Evolutionary conservation across 164 flowering plant genomes (phyloP).

Genomic region (Vitis amurensis): DNA sequence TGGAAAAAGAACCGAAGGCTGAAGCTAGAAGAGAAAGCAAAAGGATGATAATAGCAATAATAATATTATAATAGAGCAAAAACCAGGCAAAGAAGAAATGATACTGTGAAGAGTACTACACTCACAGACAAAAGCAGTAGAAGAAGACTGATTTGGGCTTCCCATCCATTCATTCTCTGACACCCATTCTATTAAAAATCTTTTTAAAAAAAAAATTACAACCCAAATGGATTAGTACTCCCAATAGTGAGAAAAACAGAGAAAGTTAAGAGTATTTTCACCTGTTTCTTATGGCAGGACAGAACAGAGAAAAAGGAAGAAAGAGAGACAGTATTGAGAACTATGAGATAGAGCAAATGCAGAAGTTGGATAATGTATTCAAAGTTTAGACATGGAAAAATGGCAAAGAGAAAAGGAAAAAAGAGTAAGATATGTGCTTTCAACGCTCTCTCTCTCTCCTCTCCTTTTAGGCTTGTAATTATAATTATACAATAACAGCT

Average conservation of each 20-base stretch:
- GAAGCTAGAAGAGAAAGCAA: not conserved
- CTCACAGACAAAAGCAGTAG: slow-evolving; percentile 19
- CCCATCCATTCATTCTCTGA: slow-evolving; percentile 25
- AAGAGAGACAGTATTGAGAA: slow-evolving; percentile 4
- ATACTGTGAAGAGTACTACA: not conserved
- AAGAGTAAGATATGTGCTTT: slow-evolving; percentile 9
- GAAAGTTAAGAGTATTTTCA: not conserved
- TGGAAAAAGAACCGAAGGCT: not conserved
- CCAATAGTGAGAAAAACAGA: not conserved
- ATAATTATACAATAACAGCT: not conserved
- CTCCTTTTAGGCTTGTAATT: slow-evolving; percentile 25
- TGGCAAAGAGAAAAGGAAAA: slow-evolving; percentile 4
- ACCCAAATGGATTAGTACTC: not conserved
- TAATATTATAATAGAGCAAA: not conserved
- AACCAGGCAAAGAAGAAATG: too few relatives aligned
- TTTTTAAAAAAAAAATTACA: not conserved
- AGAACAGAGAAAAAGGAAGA: not conserved
- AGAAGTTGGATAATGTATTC: slow-evolving; percentile 20
- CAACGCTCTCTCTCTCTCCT: slow-evolving; percentile 8
- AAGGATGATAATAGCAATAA: not conserved
- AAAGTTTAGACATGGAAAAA: slow-evolving; percentile 4
- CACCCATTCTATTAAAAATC: slow-evolving; percentile 19
- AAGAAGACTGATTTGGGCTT: slow-evolving; percentile 14
- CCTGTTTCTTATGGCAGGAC: slow-evolving; percentile 4
- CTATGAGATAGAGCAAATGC: slow-evolving; percentile 1